phyloP scores from a whole-genome alignment of 495 filamentous ascomycete species.

The Aspergillus leporis region DNA sequence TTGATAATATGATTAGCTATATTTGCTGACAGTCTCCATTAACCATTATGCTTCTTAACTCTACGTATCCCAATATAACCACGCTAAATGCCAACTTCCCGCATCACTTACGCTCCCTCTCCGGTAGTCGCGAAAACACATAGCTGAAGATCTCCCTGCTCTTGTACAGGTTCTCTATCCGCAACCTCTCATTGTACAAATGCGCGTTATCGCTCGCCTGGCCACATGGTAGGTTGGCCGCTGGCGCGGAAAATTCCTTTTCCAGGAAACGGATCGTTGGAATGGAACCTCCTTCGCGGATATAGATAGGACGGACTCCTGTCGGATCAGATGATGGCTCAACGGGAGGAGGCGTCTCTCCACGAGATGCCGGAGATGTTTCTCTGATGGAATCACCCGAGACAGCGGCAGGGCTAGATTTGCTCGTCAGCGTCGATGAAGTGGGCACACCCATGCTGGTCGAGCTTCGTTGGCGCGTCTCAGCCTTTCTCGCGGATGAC shows the following conservation, averaged over 20 bases:
- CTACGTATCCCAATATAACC: neutral
- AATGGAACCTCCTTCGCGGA: constrained; percentile 93
- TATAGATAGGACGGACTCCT: constrained; percentile 65
- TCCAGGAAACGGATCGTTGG: constrained; percentile 91
- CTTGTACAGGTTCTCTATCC: constrained; percentile 85
- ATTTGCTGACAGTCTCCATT: neutral
- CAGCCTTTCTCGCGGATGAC: constrained; percentile 37
- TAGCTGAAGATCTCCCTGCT: constrained; percentile 86
- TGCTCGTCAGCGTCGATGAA: constrained; percentile 56
- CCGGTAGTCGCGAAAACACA: constrained; percentile 74
- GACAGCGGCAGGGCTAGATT: constrained; percentile 12
- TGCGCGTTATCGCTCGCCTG: constrained; percentile 94
- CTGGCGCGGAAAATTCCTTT: constrained; percentile 89
- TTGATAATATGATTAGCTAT: no score
- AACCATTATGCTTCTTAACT: neutral
- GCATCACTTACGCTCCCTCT: constrained; percentile 27
- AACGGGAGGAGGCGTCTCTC: neutral
- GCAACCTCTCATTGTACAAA: constrained; percentile 89
- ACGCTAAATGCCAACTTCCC: neutral
- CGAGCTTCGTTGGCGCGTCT: constrained; percentile 37
- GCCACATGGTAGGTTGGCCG: constrained; percentile 91
- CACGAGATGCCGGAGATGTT: neutral
- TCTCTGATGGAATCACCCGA: constrained; percentile 10
- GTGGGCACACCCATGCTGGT: constrained; percentile 50
- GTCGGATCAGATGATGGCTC: neutral